Conservation (phyloP, 2,329 filamentous ascomycete species). For the Neurospora crassa region DNA sequence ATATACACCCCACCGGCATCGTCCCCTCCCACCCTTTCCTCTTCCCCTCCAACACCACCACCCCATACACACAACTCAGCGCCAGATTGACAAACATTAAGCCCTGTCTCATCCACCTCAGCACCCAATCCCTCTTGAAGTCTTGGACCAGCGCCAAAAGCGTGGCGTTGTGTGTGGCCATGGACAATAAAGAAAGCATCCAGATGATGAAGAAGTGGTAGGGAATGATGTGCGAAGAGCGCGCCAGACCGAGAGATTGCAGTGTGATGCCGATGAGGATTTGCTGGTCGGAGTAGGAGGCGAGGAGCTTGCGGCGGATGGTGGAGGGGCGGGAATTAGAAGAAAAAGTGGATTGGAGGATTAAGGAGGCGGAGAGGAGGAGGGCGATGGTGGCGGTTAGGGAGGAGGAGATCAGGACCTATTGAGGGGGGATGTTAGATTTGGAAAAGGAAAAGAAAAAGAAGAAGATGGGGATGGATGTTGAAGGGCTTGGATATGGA, state of each 20-base stretch:
- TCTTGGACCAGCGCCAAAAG: slow-evolving; percentile 56
- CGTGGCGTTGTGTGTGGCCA: slow-evolving; percentile 55
- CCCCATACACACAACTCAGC: slow-evolving; percentile 45
- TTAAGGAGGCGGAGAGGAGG: slow-evolving; percentile 43
- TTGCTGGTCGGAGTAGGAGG: slow-evolving; percentile 58
- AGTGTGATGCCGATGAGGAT: slow-evolving; percentile 62
- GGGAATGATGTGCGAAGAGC: slow-evolving; percentile 46
- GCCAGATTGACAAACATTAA: slow-evolving; percentile 58
- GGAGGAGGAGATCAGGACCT: slow-evolving; percentile 58
- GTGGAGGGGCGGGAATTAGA: slow-evolving; percentile 28
- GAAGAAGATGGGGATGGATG: background rate
- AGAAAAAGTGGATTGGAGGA: slow-evolving; percentile 39
- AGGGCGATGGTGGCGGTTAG: slow-evolving; percentile 51
- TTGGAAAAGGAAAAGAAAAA: background rate
- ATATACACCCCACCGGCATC: slow-evolving; percentile 53
- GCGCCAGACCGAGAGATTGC: slow-evolving; percentile 52
- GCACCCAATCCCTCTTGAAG: slow-evolving; percentile 56
- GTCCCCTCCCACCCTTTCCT: slow-evolving; percentile 36
- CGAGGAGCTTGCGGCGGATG: slow-evolving; percentile 54
- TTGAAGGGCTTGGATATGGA: too few relatives aligned
- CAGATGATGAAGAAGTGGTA: slow-evolving; percentile 67
- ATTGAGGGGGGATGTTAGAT: background rate
- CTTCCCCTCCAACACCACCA: slow-evolving; percentile 48
- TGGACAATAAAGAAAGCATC: slow-evolving; percentile 56
- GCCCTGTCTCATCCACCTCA: slow-evolving; percentile 55